Conservation (phyloP, 176 grass and related monocot genomes). For the Musa beccarii region DNA sequence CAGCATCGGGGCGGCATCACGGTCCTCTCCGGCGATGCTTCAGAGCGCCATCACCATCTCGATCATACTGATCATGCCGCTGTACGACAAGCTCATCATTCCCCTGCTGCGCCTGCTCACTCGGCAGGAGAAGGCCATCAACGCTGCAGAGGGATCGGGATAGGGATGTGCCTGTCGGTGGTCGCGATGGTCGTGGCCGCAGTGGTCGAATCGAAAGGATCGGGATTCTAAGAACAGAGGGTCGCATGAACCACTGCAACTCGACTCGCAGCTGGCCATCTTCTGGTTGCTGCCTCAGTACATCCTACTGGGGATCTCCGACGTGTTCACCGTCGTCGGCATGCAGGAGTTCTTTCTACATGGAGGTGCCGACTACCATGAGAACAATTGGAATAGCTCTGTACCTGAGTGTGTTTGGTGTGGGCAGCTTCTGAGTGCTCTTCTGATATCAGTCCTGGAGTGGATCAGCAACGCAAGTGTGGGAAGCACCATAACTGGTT, state of each 20-base stretch:
- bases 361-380: constrained; percentile 60
- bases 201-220: constrained; percentile 51
- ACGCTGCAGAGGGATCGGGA: constrained; percentile 69
- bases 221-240: neutral
- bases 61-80: constrained; percentile 77
- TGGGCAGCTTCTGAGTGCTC: constrained; percentile 65
- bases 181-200: constrained; percentile 52
- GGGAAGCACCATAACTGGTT: constrained; percentile 41
- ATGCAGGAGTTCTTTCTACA: constrained; percentile 96
- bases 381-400: constrained; percentile 70
- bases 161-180: constrained; percentile 68
- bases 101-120: constrained; percentile 39
- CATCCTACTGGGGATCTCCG: constrained; percentile 56
- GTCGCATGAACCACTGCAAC: neutral
- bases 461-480: constrained; percentile 15
- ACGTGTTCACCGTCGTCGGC: constrained; percentile 72
- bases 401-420: constrained; percentile 78
- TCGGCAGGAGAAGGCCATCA: constrained; percentile 39
- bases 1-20: constrained; percentile 36
- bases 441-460: constrained; percentile 55
- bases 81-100: constrained; percentile 58
- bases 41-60: constrained; percentile 76
- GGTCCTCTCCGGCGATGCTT: constrained; percentile 78
- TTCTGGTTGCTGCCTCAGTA: constrained; percentile 83
- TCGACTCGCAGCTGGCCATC: constrained; percentile 22